Conservation (phyloP, 1,139 yeast genomes). For the Suhomyces yuchorum region DNA sequence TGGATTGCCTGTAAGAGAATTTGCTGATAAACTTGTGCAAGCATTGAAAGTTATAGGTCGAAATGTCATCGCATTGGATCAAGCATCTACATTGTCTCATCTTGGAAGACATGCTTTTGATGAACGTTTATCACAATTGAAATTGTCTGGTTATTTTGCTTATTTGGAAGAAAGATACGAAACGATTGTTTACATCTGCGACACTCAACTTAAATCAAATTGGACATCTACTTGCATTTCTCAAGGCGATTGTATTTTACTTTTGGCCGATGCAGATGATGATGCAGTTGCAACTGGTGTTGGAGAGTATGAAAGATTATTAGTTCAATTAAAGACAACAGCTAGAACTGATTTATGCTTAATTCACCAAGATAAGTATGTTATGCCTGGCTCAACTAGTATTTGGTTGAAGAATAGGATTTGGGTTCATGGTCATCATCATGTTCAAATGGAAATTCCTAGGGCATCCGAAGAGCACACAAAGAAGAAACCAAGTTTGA, state of each 20-base stretch:
- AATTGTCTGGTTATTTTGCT: constrained; percentile 85
- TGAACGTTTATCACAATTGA: constrained; percentile 73
- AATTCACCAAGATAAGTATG: constrained; percentile 80
- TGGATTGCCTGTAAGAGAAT: constrained; percentile 83
- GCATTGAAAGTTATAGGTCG: constrained; percentile 76
- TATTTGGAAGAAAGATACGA: constrained; percentile 89
- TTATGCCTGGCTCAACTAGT: constrained; percentile 81
- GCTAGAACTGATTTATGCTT: constrained; percentile 88
- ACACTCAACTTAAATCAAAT: constrained; percentile 75
- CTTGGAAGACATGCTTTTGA: constrained; percentile 94
- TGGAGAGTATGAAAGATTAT: constrained; percentile 82
- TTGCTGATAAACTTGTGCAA: constrained; percentile 69
- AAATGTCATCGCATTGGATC: constrained; percentile 75
- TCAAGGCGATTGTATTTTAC: constrained; percentile 87
- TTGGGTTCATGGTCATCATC: constrained; percentile 95
- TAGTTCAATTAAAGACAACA: constrained; percentile 76
- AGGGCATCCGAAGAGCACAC: constrained; percentile 20
- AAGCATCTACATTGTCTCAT: constrained; percentile 75
- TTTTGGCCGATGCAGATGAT: constrained; percentile 68
- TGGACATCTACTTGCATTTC: constrained; percentile 95
- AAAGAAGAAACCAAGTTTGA: constrained; percentile 24
- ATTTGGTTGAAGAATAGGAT: constrained; percentile 81
- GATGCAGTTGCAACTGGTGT: constrained; percentile 65
- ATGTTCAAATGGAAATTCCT: constrained; percentile 62
- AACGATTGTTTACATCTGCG: constrained; percentile 85